These are phyloP conservation scores for Crithidia thermophila DNA, from an alignment of 208 protist species.

Conservation along the genomic window DNA sequence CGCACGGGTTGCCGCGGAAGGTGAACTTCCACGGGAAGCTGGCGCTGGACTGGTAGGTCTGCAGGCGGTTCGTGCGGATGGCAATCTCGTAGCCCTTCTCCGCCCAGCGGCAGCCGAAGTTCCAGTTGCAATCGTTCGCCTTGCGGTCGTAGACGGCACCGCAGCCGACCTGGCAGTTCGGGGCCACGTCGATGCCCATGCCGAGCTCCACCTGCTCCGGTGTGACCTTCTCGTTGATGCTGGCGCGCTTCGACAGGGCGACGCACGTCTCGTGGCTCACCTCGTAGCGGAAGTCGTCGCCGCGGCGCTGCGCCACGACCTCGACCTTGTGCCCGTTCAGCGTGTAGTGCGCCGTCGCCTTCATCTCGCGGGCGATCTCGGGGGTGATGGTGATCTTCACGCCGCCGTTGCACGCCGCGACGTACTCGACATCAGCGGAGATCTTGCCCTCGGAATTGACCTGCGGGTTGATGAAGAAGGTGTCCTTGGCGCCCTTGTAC, in stretches of 20 bases:
- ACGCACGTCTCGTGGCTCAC: constrained; percentile 47
- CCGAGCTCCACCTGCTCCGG: constrained; percentile 60
- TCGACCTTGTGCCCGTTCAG: constrained; percentile 69
- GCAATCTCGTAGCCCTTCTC: constrained; percentile 45
- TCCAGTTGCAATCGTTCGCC: constrained; percentile 72
- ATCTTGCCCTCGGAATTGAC: constrained; percentile 41
- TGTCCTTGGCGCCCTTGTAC: constrained; percentile 66
- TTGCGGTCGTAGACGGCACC: constrained; percentile 57
- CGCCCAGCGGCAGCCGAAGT: constrained; percentile 55
- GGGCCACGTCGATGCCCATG: constrained; percentile 53
- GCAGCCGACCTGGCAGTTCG: constrained; percentile 63
- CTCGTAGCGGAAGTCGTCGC: constrained; percentile 56
- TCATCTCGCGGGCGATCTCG: constrained; percentile 27
- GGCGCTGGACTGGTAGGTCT: constrained; percentile 52
- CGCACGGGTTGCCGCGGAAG: constrained; percentile 37
- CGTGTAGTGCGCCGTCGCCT: constrained; percentile 50
- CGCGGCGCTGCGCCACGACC: constrained; percentile 33
- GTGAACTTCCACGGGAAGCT: constrained; percentile 42
- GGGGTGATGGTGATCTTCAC: constrained; percentile 63
- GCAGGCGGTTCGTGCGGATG: constrained; percentile 55
- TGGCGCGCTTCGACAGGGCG: constrained; percentile 38
- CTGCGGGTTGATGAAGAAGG: constrained; percentile 66
- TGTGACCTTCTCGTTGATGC: constrained; percentile 74
- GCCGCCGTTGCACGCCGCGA: constrained; percentile 40
- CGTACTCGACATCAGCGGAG: constrained; percentile 67